phyloP scores from a whole-genome alignment of 2,329 filamentous ascomycete species.

The Dendrostoma leiphaemia region DNA sequence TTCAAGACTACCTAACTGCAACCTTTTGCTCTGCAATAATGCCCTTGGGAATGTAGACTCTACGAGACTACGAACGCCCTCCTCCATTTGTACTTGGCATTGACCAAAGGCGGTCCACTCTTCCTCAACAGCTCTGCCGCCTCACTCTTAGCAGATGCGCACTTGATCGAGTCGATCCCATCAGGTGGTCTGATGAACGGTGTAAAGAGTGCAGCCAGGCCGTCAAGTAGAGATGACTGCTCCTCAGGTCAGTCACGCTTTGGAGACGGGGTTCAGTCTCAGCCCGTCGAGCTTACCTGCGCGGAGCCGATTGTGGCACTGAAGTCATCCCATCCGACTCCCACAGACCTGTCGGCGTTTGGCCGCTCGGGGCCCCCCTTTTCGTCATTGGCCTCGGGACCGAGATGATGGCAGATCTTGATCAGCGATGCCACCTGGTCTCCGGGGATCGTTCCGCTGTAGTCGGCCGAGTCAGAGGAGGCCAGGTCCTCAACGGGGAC shows the following conservation, averaged over 20 bases:
- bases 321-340: background rate
- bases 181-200: too few species aligned
- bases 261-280: too few species aligned
- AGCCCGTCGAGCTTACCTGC: background rate
- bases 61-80: background rate
- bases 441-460: background rate
- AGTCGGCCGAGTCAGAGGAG: background rate
- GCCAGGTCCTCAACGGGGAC: background rate
- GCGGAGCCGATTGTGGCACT: background rate
- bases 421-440: background rate
- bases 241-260: too few species aligned
- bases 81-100: background rate
- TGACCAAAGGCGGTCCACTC: background rate
- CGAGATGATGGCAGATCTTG: background rate
- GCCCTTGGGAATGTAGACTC: background rate
- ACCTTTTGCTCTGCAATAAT: background rate
- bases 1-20: too few species aligned
- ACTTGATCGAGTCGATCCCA: background rate
- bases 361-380: background rate
- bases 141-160: background rate
- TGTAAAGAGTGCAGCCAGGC: too few species aligned
- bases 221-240: too few species aligned
- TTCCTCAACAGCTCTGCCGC: background rate
- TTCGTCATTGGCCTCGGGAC: background rate
- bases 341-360: background rate